These are phyloP conservation scores for Lophiotrema nucula DNA, from an alignment of 495 filamentous ascomycete species.

Conservation along the genomic window DNA sequence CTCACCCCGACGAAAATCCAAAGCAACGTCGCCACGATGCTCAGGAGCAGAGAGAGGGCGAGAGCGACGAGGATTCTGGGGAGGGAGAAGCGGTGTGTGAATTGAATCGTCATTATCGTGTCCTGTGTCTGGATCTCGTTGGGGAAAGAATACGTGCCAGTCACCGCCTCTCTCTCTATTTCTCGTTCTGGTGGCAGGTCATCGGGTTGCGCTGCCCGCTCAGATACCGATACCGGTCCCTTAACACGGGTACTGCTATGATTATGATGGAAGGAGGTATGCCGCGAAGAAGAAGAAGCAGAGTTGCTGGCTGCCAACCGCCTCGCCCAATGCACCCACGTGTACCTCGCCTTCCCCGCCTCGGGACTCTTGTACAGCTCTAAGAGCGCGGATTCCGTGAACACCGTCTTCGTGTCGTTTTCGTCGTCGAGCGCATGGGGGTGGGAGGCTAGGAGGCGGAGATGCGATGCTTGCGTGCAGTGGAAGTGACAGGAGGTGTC, in stretches of 20 bases:
- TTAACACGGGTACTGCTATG: not conserved
- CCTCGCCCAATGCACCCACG: constrained; percentile 25
- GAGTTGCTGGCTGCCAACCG: constrained; percentile 11
- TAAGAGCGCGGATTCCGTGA: constrained; percentile 15
- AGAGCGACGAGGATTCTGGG: constrained; percentile 3
- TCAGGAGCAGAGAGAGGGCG: not conserved
- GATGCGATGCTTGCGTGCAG: not conserved
- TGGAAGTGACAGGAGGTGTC: too few relatives aligned
- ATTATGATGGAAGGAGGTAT: not conserved
- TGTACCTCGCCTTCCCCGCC: constrained; percentile 23
- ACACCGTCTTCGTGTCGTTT: not conserved
- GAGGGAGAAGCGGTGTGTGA: constrained; percentile 8
- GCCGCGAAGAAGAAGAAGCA: not conserved
- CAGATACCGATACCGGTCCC: too few relatives aligned
- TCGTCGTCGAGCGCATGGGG: not conserved
- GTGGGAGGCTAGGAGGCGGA: not conserved
- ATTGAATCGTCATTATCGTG: constrained; percentile 13
- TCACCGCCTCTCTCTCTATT: not conserved
- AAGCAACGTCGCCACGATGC: constrained; percentile 11
- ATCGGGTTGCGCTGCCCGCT: too few relatives aligned
- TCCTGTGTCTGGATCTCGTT: not conserved
- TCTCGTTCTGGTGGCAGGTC: too few relatives aligned
- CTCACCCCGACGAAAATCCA: constrained; percentile 24
- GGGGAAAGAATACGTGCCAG: not conserved
- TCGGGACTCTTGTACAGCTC: constrained; percentile 11